phyloP scores from a whole-genome alignment of 2,329 filamentous ascomycete species.

The Hymenoscyphus infarciens region DNA sequence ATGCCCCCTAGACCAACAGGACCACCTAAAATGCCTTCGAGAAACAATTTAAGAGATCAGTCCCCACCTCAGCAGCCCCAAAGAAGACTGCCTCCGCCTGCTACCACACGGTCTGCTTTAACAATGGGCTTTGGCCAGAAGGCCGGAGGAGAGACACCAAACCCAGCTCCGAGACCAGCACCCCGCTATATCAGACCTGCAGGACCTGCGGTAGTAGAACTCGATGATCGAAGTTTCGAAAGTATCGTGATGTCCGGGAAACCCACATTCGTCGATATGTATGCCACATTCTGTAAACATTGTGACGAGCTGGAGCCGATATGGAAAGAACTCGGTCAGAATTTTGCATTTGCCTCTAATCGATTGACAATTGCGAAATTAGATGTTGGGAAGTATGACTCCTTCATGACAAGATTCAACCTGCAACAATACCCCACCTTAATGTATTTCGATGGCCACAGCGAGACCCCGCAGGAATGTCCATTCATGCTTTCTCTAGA shows the following conservation, averaged over 20 bases:
- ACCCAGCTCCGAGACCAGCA: constrained; percentile 19
- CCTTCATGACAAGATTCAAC: constrained; percentile 66
- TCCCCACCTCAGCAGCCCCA: constrained; percentile 21
- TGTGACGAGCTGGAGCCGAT: constrained; percentile 88
- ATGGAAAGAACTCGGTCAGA: constrained; percentile 80
- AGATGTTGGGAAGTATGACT: constrained; percentile 82
- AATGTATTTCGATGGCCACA: constrained; percentile 68
- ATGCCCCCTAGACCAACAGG: constrained; percentile 35
- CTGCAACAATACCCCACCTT: constrained; percentile 89
- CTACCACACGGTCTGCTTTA: constrained; percentile 19
- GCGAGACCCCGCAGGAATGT: constrained; percentile 25
- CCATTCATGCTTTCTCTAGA: constrained; percentile 20
- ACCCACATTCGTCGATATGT: constrained; percentile 94
- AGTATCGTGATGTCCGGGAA: constrained; percentile 83
- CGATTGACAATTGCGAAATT: constrained; percentile 87
- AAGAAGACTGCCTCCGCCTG: constrained; percentile 27
- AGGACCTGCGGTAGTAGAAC: constrained; percentile 63
- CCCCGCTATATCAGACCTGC: constrained; percentile 16
- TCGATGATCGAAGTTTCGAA: constrained; percentile 87
- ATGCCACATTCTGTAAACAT: constrained; percentile 95
- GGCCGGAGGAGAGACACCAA: constrained; percentile 21
- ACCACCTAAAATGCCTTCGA: constrained; percentile 50
- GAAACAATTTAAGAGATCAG: constrained; percentile 36
- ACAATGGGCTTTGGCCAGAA: constrained; percentile 31
- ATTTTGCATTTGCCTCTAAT: constrained; percentile 68